A percentile compares a stretch with the other conserved stretches of the same genome.
These are phyloP conservation scores for Tarenaya hassleriana DNA, from an alignment of 345 rosid genomes.

Conservation along the genomic window DNA sequence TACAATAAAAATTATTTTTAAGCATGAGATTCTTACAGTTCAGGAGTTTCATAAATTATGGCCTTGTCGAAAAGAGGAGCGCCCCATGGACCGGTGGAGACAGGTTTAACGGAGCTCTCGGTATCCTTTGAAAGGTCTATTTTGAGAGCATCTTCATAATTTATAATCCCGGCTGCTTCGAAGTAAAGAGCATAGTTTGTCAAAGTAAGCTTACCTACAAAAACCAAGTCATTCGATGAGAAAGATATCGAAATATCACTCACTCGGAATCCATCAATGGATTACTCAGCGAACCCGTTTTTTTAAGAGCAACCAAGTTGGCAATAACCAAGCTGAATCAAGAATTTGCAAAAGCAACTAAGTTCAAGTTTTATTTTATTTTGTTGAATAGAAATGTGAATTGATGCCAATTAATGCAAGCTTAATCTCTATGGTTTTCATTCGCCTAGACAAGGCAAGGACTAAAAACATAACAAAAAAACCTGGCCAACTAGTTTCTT, in stretches of 20 bases:
- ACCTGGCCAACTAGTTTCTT: conserved; percentile 93
- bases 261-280: not conserved
- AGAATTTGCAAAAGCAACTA: too few relatives aligned
- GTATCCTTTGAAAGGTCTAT: conserved; percentile 59
- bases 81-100: conserved; percentile 94
- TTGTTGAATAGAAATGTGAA: too few relatives aligned
- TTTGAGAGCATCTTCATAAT: conserved; percentile 76
- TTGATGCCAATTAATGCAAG: too few relatives aligned
- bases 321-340: too few relatives aligned
- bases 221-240: conserved; percentile 4
- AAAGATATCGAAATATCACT: not conserved
- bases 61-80: conserved; percentile 97
- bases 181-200: conserved; percentile 91
- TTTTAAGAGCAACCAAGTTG: too few relatives aligned
- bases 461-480: conserved; percentile 9
- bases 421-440: too few relatives aligned
- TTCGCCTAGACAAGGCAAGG: not conserved
- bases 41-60: conserved; percentile 59
- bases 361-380: too few relatives aligned
- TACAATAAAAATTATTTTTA: not conserved
- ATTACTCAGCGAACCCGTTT: too few relatives aligned
- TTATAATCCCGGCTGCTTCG: conserved; percentile 71
- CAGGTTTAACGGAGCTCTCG: conserved; percentile 45
- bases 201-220: conserved; percentile 77
- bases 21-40: conserved; percentile 50